These are phyloP conservation scores for Monosporozyma servazzii DNA, from an alignment of 805 yeast species.

Conservation along the genomic window DNA sequence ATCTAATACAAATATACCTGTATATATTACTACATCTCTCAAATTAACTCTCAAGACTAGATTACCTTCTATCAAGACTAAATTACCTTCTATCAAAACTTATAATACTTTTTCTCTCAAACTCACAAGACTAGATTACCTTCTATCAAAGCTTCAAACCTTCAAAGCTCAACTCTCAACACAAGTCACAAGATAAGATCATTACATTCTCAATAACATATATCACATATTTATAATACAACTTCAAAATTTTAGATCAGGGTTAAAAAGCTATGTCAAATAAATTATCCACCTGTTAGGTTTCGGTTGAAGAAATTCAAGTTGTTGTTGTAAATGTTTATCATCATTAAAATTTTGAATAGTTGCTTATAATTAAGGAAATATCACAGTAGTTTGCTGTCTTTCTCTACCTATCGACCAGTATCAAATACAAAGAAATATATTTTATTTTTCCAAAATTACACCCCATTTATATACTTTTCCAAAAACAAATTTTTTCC, in stretches of 20 bases:
- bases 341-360: slow-evolving; percentile 34
- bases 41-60: no score
- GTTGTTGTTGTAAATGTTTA: slow-evolving; percentile 37
- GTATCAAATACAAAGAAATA: no score
- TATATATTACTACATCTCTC: background rate
- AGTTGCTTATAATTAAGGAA: background rate
- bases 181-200: no score
- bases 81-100: no score
- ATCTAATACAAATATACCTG: background rate
- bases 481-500: background rate
- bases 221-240: no score
- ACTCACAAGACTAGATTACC: no score
- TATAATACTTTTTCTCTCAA: no score
- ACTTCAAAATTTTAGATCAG: slow-evolving; percentile 35
- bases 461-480: background rate
- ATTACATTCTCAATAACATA: no score
- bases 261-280: slow-evolving; percentile 63
- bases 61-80: no score
- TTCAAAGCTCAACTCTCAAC: no score
- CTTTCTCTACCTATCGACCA: background rate
- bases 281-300: slow-evolving; percentile 44
- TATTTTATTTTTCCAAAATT: no score
- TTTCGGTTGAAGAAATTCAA: slow-evolving; percentile 69
- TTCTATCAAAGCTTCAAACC: no score
- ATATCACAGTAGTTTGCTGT: background rate